These are phyloP conservation scores for Alternaria panax DNA, from an alignment of 2,329 filamentous ascomycete genomes.

Conservation along the genomic window DNA sequence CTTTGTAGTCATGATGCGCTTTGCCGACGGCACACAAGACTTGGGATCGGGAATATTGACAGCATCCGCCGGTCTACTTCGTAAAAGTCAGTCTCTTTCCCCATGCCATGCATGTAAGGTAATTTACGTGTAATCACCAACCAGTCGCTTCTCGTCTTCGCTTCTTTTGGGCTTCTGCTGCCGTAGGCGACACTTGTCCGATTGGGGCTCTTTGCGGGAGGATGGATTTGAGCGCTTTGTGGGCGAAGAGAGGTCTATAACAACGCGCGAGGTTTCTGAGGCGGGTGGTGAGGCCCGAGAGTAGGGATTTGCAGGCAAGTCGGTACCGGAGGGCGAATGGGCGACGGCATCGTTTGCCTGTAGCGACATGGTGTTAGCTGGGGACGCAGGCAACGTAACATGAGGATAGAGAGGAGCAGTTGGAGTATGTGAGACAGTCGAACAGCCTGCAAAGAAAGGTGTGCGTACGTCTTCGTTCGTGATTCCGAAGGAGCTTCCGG, in stretches of 20 bases:
- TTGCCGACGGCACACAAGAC: slow-evolving; percentile 13
- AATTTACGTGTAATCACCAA: slow-evolving; percentile 27
- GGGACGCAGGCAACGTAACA: not conserved
- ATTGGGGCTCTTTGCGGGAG: not conserved
- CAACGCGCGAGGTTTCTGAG: not conserved
- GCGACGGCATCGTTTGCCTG: slow-evolving; percentile 31
- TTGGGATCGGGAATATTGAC: slow-evolving; percentile 22
- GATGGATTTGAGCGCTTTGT: not conserved
- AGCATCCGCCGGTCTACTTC: slow-evolving; percentile 29
- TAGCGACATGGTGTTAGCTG: slow-evolving; percentile 27
- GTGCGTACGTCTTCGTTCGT: slow-evolving; percentile 16
- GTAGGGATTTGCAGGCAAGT: slow-evolving; percentile 14
- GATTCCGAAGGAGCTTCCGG: slow-evolving; percentile 7
- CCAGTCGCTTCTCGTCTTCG: slow-evolving; percentile 24
- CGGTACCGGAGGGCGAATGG: slow-evolving; percentile 4
- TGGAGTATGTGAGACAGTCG: not conserved
- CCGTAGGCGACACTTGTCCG: not conserved
- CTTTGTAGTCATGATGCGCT: slow-evolving; percentile 3
- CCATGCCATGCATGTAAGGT: not conserved
- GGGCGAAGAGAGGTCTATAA: slow-evolving; percentile 24
- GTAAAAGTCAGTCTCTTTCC: slow-evolving; percentile 15
- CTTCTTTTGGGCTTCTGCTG: slow-evolving; percentile 1
- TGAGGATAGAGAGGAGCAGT: not conserved
- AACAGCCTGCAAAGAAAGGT: slow-evolving; percentile 5
- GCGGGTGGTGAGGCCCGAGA: slow-evolving; percentile 8